Percentiles rank a stretch among this genome's conserved stretches.
Evolutionary conservation across 129 eudicot genomes (phyloP).

Genomic region (Flaveria linearis): DNA sequence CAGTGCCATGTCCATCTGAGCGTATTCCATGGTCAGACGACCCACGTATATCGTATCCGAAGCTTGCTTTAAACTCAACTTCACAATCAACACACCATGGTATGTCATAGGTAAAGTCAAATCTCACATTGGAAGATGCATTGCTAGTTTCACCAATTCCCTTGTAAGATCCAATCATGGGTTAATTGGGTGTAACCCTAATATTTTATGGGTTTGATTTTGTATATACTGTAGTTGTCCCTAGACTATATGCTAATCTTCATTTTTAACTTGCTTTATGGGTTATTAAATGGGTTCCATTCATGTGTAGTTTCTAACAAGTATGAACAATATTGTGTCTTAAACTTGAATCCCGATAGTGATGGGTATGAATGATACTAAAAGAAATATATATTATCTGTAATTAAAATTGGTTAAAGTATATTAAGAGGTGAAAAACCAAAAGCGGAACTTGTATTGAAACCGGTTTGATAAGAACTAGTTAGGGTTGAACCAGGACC

Average conservation of each 20-base stretch:
- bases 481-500: no score
- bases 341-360: neutral
- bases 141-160: conserved; percentile 3
- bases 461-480: no score
- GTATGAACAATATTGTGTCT: neutral
- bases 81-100: conserved; percentile 24
- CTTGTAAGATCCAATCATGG: conserved; percentile 18
- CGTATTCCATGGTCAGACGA: conserved; percentile 67
- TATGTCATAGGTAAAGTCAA: conserved; percentile 12
- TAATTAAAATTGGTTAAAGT: no score
- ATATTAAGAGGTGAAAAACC: no score
- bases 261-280: conserved; percentile 5
- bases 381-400: no score
- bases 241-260: conserved; percentile 24
- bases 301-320: neutral
- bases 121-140: conserved; percentile 8
- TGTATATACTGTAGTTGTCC: conserved; percentile 38
- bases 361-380: neutral
- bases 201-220: conserved; percentile 37
- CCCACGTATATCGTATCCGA: conserved; percentile 23
- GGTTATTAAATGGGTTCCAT: neutral
- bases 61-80: conserved; percentile 31
- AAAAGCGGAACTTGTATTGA: no score
- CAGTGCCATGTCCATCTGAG: conserved; percentile 69
- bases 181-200: conserved; percentile 28